phyloP scores from a whole-genome alignment of 2,329 filamentous ascomycete genomes.

The Rhinocladiella similis region DNA sequence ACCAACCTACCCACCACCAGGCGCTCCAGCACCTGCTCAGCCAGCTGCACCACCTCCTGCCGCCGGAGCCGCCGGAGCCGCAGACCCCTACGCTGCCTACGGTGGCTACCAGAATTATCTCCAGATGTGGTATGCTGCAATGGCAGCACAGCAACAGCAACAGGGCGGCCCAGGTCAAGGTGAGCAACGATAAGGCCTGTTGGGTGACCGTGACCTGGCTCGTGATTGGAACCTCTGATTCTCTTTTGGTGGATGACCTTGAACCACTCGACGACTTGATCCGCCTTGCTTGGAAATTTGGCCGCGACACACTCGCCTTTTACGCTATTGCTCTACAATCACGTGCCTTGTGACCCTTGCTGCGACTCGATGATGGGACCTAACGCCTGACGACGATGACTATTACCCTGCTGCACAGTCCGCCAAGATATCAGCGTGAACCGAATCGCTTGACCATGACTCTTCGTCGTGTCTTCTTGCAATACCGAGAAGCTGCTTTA shows the following conservation, averaged over 20 bases:
- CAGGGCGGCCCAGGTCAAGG: conserved; percentile 32
- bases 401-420: neutral
- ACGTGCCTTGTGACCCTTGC: conserved; percentile 18
- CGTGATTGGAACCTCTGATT: conserved; percentile 20
- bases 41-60: conserved; percentile 51
- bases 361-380: neutral
- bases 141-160: conserved; percentile 54
- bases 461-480: neutral
- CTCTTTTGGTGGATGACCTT: conserved; percentile 19
- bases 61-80: conserved; percentile 52
- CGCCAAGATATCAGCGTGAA: neutral
- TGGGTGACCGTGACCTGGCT: conserved; percentile 27
- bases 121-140: conserved; percentile 76
- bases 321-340: conserved; percentile 6
- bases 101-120: conserved; percentile 81
- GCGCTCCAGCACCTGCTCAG: conserved; percentile 31
- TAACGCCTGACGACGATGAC: neutral
- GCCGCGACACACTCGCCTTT: neutral
- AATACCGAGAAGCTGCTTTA: neutral
- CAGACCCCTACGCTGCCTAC: conserved; percentile 76
- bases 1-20: conserved; percentile 30
- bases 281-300: conserved; percentile 12
- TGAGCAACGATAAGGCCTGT: conserved; percentile 32
- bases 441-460: neutral
- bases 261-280: conserved; percentile 17